Evolutionary conservation across 331 rosid species (phyloP), one percentile per base, ranked within the genome.

Genomic region (Pyrus hybrid): DNA sequence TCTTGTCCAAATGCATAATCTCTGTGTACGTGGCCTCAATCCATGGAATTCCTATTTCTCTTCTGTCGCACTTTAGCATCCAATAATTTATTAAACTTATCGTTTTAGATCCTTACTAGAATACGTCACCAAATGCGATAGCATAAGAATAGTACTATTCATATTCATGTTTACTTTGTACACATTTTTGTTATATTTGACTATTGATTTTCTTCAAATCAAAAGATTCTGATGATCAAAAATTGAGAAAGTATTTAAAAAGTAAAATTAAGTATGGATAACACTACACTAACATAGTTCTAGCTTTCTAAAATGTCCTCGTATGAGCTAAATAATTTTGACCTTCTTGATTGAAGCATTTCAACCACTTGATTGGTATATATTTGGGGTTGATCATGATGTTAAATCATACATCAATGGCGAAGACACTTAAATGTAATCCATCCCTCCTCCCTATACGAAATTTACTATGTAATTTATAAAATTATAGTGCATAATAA

Each of bases 1-100:
- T 18, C 35, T 68, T 79, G 82, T 85, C 86, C 63, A 79, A 79
- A 74, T 86, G 72, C 95, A 83, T 79, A 17, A 17, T 51, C 57
- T 5, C 57, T 51, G 8, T 51, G 57, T 51, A 89, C 91, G 91
- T 93, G 98, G 84, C 96, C 74, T 64, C n/a, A 18, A 45, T 49
- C 70, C 13, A 58, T 23, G 33, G 41, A 62, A 53, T 77, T 84
- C 66, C 68, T 53, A 49, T 69, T 23, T 51, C 61, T 20, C 84
- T 76, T 35, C 76, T 79, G 73, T 66, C 81, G 76, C 73, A 12
- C 77, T 79, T 80, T 77, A 58, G 84, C 86, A 75, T 81, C 77
- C 69, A 75, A 43, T n/a, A n/a, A n/a, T n/a, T n/a, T n/a, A n/a
- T n/a, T n/a, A 21, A 30, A 76, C 69, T 78, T 45, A 70, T 18